Percentiles rank a stretch among this genome's conserved stretches.
Evolutionary conservation across 495 filamentous ascomycete genomes (phyloP).

Genomic region (Neurospora tetraspora): DNA sequence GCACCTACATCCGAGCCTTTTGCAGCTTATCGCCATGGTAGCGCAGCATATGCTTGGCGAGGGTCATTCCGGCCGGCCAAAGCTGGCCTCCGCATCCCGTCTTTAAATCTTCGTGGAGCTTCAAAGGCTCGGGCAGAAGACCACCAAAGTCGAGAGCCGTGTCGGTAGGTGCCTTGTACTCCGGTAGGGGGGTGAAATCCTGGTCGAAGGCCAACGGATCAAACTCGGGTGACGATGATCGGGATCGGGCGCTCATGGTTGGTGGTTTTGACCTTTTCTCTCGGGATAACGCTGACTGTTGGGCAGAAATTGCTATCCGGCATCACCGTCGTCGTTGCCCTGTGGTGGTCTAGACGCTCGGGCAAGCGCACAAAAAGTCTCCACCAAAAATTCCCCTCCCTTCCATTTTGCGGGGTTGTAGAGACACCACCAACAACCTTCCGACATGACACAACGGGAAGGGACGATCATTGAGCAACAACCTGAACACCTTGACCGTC

Average conservation of each 20-base stretch:
- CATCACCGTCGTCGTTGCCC: not conserved
- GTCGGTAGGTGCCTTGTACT: slow-evolving; percentile 52
- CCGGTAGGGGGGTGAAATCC: slow-evolving; percentile 53
- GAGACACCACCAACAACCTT: not conserved
- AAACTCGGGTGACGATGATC: slow-evolving; percentile 30
- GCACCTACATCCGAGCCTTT: slow-evolving; percentile 64
- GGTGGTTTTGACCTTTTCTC: not conserved
- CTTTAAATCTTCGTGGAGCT: slow-evolving; percentile 71
- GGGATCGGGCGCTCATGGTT: slow-evolving; percentile 2
- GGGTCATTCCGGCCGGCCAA: slow-evolving; percentile 87
- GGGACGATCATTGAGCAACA: not conserved
- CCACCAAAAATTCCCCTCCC: not conserved
- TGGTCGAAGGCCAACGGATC: slow-evolving; percentile 50
- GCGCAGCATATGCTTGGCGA: slow-evolving; percentile 73
- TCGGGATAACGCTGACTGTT: not conserved
- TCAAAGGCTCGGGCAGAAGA: slow-evolving; percentile 55
- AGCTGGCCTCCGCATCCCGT: slow-evolving; percentile 85
- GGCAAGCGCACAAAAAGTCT: not conserved
- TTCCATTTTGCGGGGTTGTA: not conserved
- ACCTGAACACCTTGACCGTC: not conserved
- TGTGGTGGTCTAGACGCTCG: not conserved
- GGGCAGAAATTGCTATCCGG: not conserved
- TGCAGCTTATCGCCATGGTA: slow-evolving; percentile 50
- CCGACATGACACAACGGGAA: not conserved
- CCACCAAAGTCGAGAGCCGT: slow-evolving; percentile 62